Conservation (phyloP, 495 filamentous ascomycete species). For the Xylaria bambusicola region DNA sequence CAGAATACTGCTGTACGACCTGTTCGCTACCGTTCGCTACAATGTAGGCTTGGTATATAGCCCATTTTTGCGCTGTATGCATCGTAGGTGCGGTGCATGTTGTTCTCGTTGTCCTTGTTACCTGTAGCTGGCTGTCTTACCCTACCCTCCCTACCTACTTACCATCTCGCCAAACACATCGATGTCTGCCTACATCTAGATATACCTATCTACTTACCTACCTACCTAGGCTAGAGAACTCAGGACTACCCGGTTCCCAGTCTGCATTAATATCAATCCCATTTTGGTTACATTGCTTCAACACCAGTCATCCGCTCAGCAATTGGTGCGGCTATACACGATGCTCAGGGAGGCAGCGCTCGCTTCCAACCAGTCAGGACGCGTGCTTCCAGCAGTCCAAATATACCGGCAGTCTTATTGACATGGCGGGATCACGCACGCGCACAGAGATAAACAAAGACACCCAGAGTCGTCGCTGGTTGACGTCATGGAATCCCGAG, state of each 20-base stretch:
- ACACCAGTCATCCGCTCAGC: too few species aligned
- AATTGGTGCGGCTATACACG: too few species aligned
- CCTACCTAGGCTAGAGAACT: not conserved
- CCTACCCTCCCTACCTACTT: too few species aligned
- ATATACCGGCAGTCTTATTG: not conserved
- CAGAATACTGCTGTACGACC: too few species aligned
- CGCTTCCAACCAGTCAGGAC: not conserved
- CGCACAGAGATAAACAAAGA: conserved; percentile 12
- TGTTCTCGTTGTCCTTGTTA: too few species aligned
- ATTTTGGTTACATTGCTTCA: conserved; percentile 10
- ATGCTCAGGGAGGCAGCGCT: too few species aligned
- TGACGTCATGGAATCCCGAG: conserved; percentile 16
- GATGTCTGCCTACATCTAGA: too few species aligned
- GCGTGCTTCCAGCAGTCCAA: conserved; percentile 5
- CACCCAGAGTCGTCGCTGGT: not conserved
- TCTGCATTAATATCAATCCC: conserved; percentile 11
- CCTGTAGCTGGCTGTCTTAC: too few species aligned
- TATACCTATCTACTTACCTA: not conserved
- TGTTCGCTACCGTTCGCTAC: too few species aligned
- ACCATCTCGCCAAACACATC: too few species aligned
- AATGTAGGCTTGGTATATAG: not conserved
- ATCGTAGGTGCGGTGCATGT: too few species aligned
- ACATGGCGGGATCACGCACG: not conserved
- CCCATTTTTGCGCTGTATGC: not conserved
- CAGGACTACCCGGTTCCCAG: not conserved